Evolutionary conservation across 768 basidiomycete genomes (phyloP).

Genomic region (Zangia roseola): DNA sequence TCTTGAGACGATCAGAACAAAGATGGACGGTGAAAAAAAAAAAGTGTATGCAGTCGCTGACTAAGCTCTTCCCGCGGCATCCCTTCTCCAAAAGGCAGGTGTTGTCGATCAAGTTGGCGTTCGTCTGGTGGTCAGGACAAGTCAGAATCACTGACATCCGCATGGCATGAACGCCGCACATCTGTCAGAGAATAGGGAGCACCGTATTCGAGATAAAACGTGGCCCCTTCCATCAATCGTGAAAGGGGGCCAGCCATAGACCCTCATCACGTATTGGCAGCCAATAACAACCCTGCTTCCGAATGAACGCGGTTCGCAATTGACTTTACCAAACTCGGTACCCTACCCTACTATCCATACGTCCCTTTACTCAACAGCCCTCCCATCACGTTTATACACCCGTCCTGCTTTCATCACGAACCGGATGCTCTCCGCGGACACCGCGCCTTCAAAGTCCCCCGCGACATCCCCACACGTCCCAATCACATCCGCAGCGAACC

Average conservation of each 20-base stretch:
- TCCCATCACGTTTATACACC: constrained; percentile 43
- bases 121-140: neutral
- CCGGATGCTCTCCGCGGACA: constrained; percentile 43
- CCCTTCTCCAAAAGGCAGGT: constrained; percentile 18
- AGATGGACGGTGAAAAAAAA: neutral
- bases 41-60: constrained; percentile 21
- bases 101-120: constrained; percentile 16
- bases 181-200: too few relatives aligned
- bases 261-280: too few relatives aligned
- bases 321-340: too few relatives aligned
- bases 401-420: constrained; percentile 62
- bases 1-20: too few relatives aligned
- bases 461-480: constrained; percentile 38
- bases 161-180: too few relatives aligned
- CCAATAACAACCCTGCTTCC: too few relatives aligned
- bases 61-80: constrained; percentile 20
- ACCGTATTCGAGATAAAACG: too few relatives aligned
- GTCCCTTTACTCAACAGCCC: constrained; percentile 6
- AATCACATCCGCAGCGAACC: constrained; percentile 55
- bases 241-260: too few relatives aligned
- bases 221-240: too few relatives aligned
- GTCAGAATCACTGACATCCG: too few relatives aligned
- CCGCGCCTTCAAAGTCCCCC: constrained; percentile 42
- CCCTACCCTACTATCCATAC: neutral
- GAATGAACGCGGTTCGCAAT: neutral